phyloP scores from a whole-genome alignment of 192 early-diverging fungal genomes.

The Umbelopsis vinacea region DNA sequence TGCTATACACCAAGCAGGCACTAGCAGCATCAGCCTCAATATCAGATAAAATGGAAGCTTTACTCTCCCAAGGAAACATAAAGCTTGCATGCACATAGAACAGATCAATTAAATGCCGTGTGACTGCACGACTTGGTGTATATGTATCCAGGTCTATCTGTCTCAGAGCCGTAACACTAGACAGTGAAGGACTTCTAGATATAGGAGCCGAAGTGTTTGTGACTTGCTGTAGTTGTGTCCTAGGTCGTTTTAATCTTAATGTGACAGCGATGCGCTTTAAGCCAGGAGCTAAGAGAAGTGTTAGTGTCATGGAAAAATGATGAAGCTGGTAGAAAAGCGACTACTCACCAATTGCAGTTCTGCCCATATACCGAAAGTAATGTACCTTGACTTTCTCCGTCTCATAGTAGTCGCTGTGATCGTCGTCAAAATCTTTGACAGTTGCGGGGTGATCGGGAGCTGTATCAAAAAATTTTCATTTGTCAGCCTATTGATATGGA shows the following conservation, averaged over 20 bases:
- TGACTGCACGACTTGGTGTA: not conserved
- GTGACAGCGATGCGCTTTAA: slow-evolving; percentile 13
- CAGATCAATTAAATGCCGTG: slow-evolving; percentile 4
- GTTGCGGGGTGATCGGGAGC: not conserved
- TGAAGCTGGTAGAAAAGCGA: not conserved
- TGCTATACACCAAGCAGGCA: not conserved
- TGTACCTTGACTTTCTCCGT: slow-evolving; percentile 17
- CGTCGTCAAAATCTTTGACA: not conserved
- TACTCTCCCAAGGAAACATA: slow-evolving; percentile 22
- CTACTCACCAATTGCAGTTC: slow-evolving; percentile 1
- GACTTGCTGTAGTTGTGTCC: not conserved
- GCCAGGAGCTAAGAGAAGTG: not conserved
- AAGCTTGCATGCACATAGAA: slow-evolving; percentile 7
- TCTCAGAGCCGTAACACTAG: not conserved
- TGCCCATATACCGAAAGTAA: slow-evolving; percentile 6
- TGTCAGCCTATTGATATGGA: not conserved
- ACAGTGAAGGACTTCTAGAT: not conserved
- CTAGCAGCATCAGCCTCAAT: slow-evolving; percentile 14
- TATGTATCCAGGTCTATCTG: not conserved
- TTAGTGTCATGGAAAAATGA: not conserved
- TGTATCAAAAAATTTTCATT: not conserved
- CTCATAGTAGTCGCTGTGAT: not conserved
- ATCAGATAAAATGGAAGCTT: slow-evolving; percentile 5
- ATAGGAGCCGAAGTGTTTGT: not conserved
- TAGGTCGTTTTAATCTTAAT: not conserved